Base-by-base conservation (phyloP, 1,139 yeast genomes). In the Geotrichum aggregatum region DNA sequence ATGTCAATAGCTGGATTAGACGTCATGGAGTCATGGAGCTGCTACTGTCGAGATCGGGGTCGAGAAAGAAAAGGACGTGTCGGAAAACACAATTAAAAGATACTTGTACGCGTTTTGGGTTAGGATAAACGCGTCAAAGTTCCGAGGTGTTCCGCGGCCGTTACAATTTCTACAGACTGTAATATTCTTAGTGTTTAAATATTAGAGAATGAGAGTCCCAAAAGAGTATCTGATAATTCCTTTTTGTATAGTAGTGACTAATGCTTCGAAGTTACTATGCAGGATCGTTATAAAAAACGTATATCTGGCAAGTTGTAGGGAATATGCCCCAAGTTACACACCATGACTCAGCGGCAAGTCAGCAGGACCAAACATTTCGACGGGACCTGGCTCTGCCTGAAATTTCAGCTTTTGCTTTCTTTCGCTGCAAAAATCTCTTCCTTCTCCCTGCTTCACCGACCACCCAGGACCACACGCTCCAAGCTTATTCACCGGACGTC, bases 1-100 rank as follows among this genome's bases (percentile, higher is more conserved):
- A 44, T 44, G 3, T 44, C 47, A 8, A 44, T 34, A 34, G 33
- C 35, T 16, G 40, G 47, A 33, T 31, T n/a, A n/a, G 47, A 43
- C 4, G 14, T 26, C 47, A 43, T 30, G n/a, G n/a, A n/a, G n/a
- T 24, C 28, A 24, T 24, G 28, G 28, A 24, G 28, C 8, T 24
- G 28, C 28, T 5, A 8, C 28, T 24, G 28, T 8, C 28, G 28
- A 24, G 28, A 24, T 24, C 28, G 8, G 28, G 8, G 28, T 24
- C 28, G 8, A 24, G 8, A 5, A 8, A 24, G 28, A 24, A 24
- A 24, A 5, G 7, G 28, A 24, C 28, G 28, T 24, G 28, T 5
- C 5, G 28, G 28, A 8, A 34, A 34, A n/a, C 2, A 5, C 8
- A 34, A 34, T n/a, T 34, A 24, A 24, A 8, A 8, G n/a, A 8